phyloP scores from a whole-genome alignment of 139 green algal genomes.

The Volvox reticuliferus region DNA sequence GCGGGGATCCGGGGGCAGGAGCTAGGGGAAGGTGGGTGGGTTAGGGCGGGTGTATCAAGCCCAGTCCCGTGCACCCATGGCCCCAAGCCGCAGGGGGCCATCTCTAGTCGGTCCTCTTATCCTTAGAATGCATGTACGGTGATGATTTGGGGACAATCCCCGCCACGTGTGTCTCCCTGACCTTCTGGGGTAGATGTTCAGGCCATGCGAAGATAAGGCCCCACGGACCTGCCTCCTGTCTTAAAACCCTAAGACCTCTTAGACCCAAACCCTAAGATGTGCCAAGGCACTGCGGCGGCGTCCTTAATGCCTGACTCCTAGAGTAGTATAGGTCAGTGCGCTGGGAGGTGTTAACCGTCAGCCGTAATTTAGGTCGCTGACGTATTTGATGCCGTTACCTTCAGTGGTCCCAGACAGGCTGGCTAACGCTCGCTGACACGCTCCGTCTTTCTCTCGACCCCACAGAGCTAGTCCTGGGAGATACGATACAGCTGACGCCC shows the following conservation, averaged over 20 bases:
- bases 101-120: no score
- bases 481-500: neutral
- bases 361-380: no score
- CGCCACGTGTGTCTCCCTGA: no score
- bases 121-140: neutral
- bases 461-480: conserved; percentile 31
- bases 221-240: neutral
- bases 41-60: neutral
- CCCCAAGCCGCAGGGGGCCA: neutral
- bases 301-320: neutral
- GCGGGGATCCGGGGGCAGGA: neutral
- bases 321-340: neutral
- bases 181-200: neutral
- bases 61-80: neutral
- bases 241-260: no score
- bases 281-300: no score
- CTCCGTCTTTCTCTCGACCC: neutral
- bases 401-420: neutral
- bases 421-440: neutral
- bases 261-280: no score
- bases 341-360: neutral
- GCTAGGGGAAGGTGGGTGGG: conserved; percentile 8
- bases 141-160: no score
- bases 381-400: neutral
- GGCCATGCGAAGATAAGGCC: neutral